Base-by-base conservation (phyloP, 139 green algal genomes). In the Haematococcus lacustris region DNA sequence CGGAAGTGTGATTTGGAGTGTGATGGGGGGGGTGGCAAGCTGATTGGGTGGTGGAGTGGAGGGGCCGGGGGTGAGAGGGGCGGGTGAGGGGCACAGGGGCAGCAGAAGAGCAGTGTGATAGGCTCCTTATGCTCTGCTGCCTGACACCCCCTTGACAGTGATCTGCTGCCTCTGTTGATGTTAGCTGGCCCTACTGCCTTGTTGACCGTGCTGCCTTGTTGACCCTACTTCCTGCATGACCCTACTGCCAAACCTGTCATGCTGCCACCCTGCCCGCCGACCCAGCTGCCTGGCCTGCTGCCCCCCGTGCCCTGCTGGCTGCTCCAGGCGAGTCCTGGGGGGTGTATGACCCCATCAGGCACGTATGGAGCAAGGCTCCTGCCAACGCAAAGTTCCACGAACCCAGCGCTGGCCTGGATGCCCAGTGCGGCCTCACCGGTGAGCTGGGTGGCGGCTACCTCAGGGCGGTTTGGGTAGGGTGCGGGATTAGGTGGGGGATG, bases 271-370 rank as follows among this genome's bases (percentile, higher is more conserved):
- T 7, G 32, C 3, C 61, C 21, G 61, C 61, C 30, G 25, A 7
- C 40, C 32, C 61, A 25, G 26, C 61, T 41, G 7, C 32, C 3
- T 30, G 26, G 33, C 3, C 32, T 23, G 32, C 61, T 26, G 61
- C 26, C 32, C 25, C 39, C 32, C 25, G 61, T 26, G 61, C 30
- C 7, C 61, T 43, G 26, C 30, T 40, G 33, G 30, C n/a, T 17
- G n/a, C 30, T 43, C 9, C n/a, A 4, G 75, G 35, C 51, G 69
- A 69, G 3, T 60, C 50, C 9, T 76, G 75, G 75, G 75, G 75
- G 50, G 76, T 70, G 0, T 75, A 75, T 41, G 75, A 79, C 62
- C 74, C 74, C 7, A 28, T 79, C n/a, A 61, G 51, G 35, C 68
- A 73, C 25, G 51, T n/a, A 32, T 72, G 67, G 67, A 30, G 39